phyloP scores from a whole-genome alignment of 2,329 filamentous ascomycete species.

The Ophiobolus disseminans region DNA sequence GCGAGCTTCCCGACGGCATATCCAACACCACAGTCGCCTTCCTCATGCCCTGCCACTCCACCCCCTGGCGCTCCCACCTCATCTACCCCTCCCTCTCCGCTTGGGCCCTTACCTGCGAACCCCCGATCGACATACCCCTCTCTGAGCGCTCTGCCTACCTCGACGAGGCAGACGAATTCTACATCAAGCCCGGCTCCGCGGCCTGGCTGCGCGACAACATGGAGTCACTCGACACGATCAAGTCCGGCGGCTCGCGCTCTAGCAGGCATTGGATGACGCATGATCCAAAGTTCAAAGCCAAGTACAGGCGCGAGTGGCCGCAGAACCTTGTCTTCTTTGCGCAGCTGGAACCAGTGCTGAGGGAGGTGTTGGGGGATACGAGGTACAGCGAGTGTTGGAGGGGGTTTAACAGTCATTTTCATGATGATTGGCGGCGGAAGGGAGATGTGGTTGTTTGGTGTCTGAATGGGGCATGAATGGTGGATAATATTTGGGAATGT shows the following conservation, averaged over 20 bases:
- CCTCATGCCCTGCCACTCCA: constrained; percentile 94
- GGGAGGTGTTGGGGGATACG: constrained; percentile 51
- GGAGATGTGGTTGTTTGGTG: constrained; percentile 71
- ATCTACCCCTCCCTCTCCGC: constrained; percentile 76
- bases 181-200: constrained; percentile 63
- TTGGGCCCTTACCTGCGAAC: constrained; percentile 89
- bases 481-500: not conserved
- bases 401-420: constrained; percentile 67
- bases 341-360: constrained; percentile 61
- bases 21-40: constrained; percentile 69
- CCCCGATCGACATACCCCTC: constrained; percentile 73
- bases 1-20: constrained; percentile 43
- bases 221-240: constrained; percentile 39
- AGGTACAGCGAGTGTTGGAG: constrained; percentile 66
- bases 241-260: constrained; percentile 23
- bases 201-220: constrained; percentile 54
- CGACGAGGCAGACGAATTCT: constrained; percentile 93
- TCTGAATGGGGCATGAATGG: constrained; percentile 23
- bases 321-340: constrained; percentile 62
- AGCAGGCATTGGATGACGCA: constrained; percentile 31
- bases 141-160: constrained; percentile 72
- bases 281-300: constrained; percentile 29
- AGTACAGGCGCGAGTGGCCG: constrained; percentile 49
- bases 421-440: constrained; percentile 66
- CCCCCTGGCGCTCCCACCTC: constrained; percentile 90